phyloP scores from a whole-genome alignment of 2,329 filamentous ascomycete species.

The Clarireedia paspali region DNA sequence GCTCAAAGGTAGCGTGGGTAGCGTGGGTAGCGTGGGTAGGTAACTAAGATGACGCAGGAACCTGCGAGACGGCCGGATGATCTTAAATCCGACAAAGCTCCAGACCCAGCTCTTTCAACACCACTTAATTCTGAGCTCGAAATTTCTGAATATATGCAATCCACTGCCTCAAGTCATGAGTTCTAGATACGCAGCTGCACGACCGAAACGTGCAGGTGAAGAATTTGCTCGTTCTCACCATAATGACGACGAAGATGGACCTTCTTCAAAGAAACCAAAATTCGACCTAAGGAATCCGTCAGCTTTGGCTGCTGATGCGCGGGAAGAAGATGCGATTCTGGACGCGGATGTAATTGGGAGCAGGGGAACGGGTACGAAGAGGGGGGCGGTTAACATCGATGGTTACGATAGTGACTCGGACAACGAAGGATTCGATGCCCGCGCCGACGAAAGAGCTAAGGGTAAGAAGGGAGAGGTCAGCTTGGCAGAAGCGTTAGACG shows the following conservation, averaged over 20 bases:
- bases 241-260: slow-evolving; percentile 39
- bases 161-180: slow-evolving; percentile 37
- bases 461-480: slow-evolving; percentile 39
- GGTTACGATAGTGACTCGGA: slow-evolving; percentile 94
- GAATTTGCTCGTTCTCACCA: slow-evolving; percentile 71
- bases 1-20: not conserved
- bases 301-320: slow-evolving; percentile 74
- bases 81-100: slow-evolving; percentile 8
- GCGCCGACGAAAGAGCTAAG: slow-evolving; percentile 53
- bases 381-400: slow-evolving; percentile 91
- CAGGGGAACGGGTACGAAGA: slow-evolving; percentile 66
- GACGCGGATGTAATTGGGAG: slow-evolving; percentile 88
- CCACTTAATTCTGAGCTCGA: not conserved
- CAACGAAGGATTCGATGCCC: slow-evolving; percentile 78
- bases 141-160: not conserved
- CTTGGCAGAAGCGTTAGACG: slow-evolving; percentile 45
- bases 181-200: slow-evolving; percentile 55
- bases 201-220: slow-evolving; percentile 78
- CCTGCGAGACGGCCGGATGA: slow-evolving; percentile 1
- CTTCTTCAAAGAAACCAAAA: slow-evolving; percentile 67
- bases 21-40: not conserved
- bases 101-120: not conserved
- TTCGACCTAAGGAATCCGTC: slow-evolving; percentile 96
- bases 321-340: slow-evolving; percentile 68
- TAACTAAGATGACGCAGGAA: slow-evolving; percentile 10